Base-by-base conservation (phyloP, 805 yeast species). In the Blastobotrys peoriensis region DNA sequence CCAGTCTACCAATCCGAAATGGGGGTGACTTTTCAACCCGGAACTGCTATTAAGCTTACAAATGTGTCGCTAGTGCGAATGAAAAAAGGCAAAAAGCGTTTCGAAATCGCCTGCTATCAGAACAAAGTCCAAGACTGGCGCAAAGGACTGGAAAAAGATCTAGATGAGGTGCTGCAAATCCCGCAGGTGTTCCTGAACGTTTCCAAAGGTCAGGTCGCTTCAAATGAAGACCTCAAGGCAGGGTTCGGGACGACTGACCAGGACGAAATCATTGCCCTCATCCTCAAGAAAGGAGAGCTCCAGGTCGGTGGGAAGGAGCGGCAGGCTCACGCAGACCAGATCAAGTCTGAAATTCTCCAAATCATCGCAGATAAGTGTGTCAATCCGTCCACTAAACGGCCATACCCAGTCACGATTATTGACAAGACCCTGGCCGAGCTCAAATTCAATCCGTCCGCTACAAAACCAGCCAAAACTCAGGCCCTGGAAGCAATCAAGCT, bases 61-160 rank as follows among this genome's bases (percentile, higher is more conserved):
- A 93, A 93, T 63, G 98, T 93, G 25, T 88, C 98, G 22, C 70
- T 91, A 46, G 97, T 93, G 38, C 75, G 93, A 38, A 79, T 93
- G 79, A 85, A 83, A 57, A 88, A 86, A 62, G 96, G 89, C 35
- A 87, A 86, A 61, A 86, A 86, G 64, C 71, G 96, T 52, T 93
- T 88, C 56, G 98, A 93, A 64, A 76, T 93, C 37, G 98, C 98
- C 0, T 93, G 98, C 60, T 93, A 93, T 63, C 96, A 86, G 59
- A 93, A 93, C 58, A 93, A 93, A 60, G 96, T 93, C 3, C 98
- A 91, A 62, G 98, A 93, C 63, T 93, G 88, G 79, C 73, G 97
- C 55, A 75, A 77, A 49, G 85, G 83, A 47, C 79, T 86, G 4
- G 98, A 93, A 59, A 91, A 86, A 54, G 96, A 93, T 61, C 63